Conservation (phyloP, 176 grass and related monocot species). For the Aegilops speltoides region DNA sequence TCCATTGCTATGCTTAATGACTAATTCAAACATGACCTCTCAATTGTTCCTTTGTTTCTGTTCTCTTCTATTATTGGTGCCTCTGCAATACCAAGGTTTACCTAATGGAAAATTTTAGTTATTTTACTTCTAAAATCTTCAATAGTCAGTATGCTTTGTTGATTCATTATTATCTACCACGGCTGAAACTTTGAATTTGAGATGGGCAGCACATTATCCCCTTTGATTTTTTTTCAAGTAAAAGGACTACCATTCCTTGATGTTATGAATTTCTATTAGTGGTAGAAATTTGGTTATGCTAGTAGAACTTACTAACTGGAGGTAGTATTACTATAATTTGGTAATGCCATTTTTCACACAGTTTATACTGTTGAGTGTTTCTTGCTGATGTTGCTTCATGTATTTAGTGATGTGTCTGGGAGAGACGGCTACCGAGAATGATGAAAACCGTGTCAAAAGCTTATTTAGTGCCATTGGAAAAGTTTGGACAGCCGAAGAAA, state of each 20-base stretch:
- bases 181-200: background rate
- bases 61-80: too few species aligned
- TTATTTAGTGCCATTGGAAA: conserved; percentile 89
- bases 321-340: background rate
- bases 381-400: conserved; percentile 22
- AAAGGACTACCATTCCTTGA: background rate
- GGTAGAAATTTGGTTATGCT: too few species aligned
- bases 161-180: background rate
- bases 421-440: conserved; percentile 75
- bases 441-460: conserved; percentile 69
- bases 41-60: too few species aligned
- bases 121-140: background rate
- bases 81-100: background rate
- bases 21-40: too few species aligned
- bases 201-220: background rate
- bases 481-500: conserved; percentile 96
- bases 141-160: background rate
- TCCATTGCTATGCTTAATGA: too few species aligned
- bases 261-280: background rate
- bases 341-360: conserved; percentile 2
- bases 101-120: background rate
- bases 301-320: conserved; percentile 6
- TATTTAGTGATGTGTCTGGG: conserved; percentile 81
- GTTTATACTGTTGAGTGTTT: too few species aligned
- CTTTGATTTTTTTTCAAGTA: background rate